These are phyloP conservation scores for Ophiostoma tasmaniense DNA, from an alignment of 2,329 filamentous ascomycete species.

Conservation along the genomic window DNA sequence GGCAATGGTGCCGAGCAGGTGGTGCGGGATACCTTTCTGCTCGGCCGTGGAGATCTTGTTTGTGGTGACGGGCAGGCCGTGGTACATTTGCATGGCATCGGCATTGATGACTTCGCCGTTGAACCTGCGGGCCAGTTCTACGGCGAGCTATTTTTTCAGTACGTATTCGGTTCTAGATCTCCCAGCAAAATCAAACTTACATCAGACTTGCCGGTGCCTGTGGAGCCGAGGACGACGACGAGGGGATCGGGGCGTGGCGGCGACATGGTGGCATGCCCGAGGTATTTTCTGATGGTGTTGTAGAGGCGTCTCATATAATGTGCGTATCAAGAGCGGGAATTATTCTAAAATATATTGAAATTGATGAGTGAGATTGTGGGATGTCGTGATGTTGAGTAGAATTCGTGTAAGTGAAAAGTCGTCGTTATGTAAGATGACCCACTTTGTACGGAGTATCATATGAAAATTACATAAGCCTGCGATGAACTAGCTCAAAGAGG, in stretches of 20 bases:
- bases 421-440: not conserved
- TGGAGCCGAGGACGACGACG: slow-evolving; percentile 77
- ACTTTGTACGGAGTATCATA: no score
- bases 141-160: slow-evolving; percentile 58
- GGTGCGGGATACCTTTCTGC: slow-evolving; percentile 72
- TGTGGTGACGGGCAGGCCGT: slow-evolving; percentile 84
- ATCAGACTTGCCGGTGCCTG: slow-evolving; percentile 88
- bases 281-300: slow-evolving; percentile 17
- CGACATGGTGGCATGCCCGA: slow-evolving; percentile 30
- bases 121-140: slow-evolving; percentile 73
- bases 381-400: not conserved
- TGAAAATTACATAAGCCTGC: not conserved
- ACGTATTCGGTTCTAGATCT: not conserved
- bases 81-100: slow-evolving; percentile 97
- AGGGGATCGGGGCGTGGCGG: slow-evolving; percentile 45
- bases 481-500: not conserved
- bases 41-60: slow-evolving; percentile 79
- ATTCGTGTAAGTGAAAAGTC: slow-evolving; percentile 4
- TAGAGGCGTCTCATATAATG: slow-evolving; percentile 11
- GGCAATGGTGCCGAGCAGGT: slow-evolving; percentile 72
- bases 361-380: not conserved
- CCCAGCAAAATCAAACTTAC: slow-evolving; percentile 37
- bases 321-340: no score
- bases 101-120: slow-evolving; percentile 94
- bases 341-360: no score